phyloP scores from a whole-genome alignment of 306 rosid species.

The Citrullus colocynthis region DNA sequence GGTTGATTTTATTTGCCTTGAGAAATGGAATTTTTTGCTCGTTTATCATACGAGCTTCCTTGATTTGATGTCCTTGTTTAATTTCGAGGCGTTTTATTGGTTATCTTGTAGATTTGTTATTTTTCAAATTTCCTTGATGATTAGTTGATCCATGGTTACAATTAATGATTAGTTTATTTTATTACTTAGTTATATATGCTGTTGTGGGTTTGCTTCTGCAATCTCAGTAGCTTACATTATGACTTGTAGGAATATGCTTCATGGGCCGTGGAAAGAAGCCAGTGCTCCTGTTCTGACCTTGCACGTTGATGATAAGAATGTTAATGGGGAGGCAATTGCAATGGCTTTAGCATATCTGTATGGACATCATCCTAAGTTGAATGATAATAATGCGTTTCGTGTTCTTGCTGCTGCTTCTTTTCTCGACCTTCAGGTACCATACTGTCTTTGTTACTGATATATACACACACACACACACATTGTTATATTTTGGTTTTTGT shows the following conservation, averaged over 20 bases:
- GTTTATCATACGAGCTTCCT: background rate
- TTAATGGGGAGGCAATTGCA: conserved; percentile 74
- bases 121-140: background rate
- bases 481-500: background rate
- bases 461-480: too few relatives aligned
- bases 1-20: background rate
- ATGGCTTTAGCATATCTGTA: conserved; percentile 85
- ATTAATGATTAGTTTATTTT: background rate
- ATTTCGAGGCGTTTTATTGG: background rate
- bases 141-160: background rate
- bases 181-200: background rate
- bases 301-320: conserved; percentile 79
- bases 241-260: conserved; percentile 83
- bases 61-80: background rate
- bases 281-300: conserved; percentile 60
- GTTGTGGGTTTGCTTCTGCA: background rate
- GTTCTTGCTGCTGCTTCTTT: conserved; percentile 96
- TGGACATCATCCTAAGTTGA: conserved; percentile 90
- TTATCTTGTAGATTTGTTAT: background rate
- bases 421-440: conserved; percentile 89
- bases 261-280: conserved; percentile 99
- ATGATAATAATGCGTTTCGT: conserved; percentile 80
- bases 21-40: background rate
- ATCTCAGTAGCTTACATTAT: conserved; percentile 5
- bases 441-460: background rate